Conservation (phyloP, 257 asterid genomes). For the Verbascum thapsus region DNA sequence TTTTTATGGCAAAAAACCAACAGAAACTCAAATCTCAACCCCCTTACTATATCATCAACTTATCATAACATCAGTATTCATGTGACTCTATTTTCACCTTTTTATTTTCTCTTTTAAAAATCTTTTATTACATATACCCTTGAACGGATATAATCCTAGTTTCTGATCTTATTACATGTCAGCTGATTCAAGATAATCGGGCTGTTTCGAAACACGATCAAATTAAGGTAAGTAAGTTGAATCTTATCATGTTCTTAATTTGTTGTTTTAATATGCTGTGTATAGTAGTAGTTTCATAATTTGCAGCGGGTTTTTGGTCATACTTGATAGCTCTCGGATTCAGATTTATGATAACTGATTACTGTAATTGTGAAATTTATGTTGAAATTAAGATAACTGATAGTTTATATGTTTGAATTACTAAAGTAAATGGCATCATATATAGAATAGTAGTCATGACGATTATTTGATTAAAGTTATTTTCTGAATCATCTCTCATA, state of each 20-base stretch:
- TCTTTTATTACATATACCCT: conserved; percentile 13
- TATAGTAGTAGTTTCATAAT: no score
- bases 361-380: no score
- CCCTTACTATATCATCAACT: conserved; percentile 30
- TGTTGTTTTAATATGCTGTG: background rate
- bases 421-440: no score
- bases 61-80: conserved; percentile 31
- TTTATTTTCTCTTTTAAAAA: background rate
- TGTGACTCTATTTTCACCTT: conserved; percentile 39
- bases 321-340: no score
- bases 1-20: conserved; percentile 31
- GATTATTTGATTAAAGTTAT: no score
- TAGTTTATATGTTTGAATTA: no score
- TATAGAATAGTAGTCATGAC: no score
- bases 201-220: conserved; percentile 26
- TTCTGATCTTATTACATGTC: conserved; percentile 20
- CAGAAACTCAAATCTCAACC: conserved; percentile 27
- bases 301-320: no score
- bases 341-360: no score
- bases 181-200: conserved; percentile 33
- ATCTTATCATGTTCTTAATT: background rate
- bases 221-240: conserved; percentile 48
- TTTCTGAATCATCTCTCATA: no score
- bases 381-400: no score
- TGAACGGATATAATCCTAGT: conserved; percentile 11